These are phyloP conservation scores for Agroathelia rolfsii DNA, from an alignment of 1,284 basidiomycete genomes.

Conservation along the genomic window DNA sequence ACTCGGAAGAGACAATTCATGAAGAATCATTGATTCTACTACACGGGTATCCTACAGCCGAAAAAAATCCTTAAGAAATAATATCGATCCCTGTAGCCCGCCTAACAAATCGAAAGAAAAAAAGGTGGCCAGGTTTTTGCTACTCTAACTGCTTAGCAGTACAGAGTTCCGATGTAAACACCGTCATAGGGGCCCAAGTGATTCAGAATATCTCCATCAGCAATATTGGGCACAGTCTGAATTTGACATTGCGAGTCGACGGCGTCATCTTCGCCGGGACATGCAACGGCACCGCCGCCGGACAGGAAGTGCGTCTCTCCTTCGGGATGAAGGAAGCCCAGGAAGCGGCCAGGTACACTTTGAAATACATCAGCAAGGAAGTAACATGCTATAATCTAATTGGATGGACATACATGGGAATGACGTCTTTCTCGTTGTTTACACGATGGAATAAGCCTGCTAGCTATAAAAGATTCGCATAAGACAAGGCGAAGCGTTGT, in stretches of 20 bases:
- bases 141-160: constrained; percentile 1
- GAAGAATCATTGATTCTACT: too few species aligned
- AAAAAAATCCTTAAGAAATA: too few species aligned
- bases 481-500: background rate
- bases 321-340: constrained; percentile 28
- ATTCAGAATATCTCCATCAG: constrained; percentile 2
- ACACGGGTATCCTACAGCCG: too few species aligned
- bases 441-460: constrained; percentile 25
- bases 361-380: too few species aligned
- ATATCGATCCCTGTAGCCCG: too few species aligned
- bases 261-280: constrained; percentile 15
- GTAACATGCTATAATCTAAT: too few species aligned
- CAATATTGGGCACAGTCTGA: constrained; percentile 8
- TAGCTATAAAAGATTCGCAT: constrained; percentile 6
- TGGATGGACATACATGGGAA: too few species aligned
- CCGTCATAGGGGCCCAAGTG: constrained; percentile 8
- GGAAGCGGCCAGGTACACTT: constrained; percentile 28
- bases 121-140: too few species aligned
- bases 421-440: constrained; percentile 27
- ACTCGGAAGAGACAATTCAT: too few species aligned
- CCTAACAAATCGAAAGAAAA: too few species aligned
- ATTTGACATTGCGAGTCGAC: constrained; percentile 8
- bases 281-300: constrained; percentile 20
- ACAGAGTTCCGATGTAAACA: constrained; percentile 5
- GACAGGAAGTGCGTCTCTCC: constrained; percentile 28